phyloP scores from a whole-genome alignment of 306 rosid genomes.

The barrel medic (Medicago truncatula) region DNA sequence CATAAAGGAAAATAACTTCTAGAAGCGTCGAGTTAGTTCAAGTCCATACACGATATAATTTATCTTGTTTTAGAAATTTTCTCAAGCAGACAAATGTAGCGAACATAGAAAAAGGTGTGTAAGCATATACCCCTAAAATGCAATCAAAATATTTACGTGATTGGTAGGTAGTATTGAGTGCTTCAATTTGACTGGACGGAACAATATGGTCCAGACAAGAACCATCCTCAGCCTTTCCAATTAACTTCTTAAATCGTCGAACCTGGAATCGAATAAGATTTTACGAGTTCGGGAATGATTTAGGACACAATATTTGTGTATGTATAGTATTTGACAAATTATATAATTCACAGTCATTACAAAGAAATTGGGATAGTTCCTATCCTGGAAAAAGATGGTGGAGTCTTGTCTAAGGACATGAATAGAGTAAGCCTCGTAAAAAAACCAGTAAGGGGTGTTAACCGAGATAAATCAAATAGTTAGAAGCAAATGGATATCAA shows the following conservation, averaged over 20 bases:
- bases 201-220: conserved; percentile 57
- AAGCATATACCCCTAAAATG: conserved; percentile 11
- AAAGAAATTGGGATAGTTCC: not conserved
- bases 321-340: conserved; percentile 7
- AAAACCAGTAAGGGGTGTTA: not conserved
- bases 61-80: conserved; percentile 24
- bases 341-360: not conserved
- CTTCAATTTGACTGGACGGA: conserved; percentile 66
- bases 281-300: conserved; percentile 29
- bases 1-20: conserved; percentile 25
- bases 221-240: conserved; percentile 77
- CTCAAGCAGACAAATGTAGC: not conserved
- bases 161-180: conserved; percentile 58
- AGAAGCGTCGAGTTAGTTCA: not conserved
- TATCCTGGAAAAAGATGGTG: not conserved
- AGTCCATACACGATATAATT: conserved; percentile 12
- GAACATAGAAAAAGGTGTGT: conserved; percentile 16
- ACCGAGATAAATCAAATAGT: not conserved
- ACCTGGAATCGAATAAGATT: conserved; percentile 56
- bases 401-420: not conserved
- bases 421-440: not conserved
- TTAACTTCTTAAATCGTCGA: conserved; percentile 75
- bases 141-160: conserved; percentile 61
- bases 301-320: conserved; percentile 6
- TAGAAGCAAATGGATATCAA: not conserved